Evolutionary conservation across 1,284 basidiomycete genomes (phyloP), one percentile per base, ranked within the genome.

Genomic region (Ceratobasidium sp.): DNA sequence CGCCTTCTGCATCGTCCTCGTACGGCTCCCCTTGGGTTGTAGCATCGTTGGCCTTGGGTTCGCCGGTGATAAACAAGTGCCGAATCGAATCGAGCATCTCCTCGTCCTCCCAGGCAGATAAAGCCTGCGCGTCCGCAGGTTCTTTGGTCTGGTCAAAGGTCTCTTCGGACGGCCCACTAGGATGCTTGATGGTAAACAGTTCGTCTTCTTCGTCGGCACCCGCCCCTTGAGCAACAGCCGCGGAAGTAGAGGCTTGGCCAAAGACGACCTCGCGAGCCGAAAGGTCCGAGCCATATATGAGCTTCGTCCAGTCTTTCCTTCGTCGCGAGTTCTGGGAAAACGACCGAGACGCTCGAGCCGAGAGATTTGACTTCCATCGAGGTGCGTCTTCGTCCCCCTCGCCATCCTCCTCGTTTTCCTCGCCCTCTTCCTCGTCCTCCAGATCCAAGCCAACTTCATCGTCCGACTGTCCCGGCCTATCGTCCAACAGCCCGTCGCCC

Each of bases 11-110:
- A 38, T 83, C 87, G 20, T 88, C 87, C 68, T 87, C 87, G 79
- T 87, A 88, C 77, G 86, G 86, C 27, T 85, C 87, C 44, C 88
- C 88, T 20, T 78, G 84, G 3, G 83, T 84, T 6, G 81, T 81
- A 14, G 84, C 83, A 2, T 81, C 82, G 60, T 87, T 84, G 20
- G 87, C 88, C 14, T 84, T 82, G 20, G 80, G 23, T 20, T 83
- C 85, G 1, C 95, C 96, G 0, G 97, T 98, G 84, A 99, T 98
- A 86, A 99, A 99, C 74, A 97, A 87, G 78, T 90, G 87, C 14
- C 95, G 91, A 81, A 99, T 92, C 0, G 95, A 93, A 71, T 98
- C 94, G 41, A 99, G 88, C 82, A 94, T 87, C 18, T 90, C 91
- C 80, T 97, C 95, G 80, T 94, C 90, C 70, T 92, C 90, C 97